These are phyloP conservation scores for Passiflora organensis DNA, from an alignment of 345 rosid genomes.

Conservation along the genomic window DNA sequence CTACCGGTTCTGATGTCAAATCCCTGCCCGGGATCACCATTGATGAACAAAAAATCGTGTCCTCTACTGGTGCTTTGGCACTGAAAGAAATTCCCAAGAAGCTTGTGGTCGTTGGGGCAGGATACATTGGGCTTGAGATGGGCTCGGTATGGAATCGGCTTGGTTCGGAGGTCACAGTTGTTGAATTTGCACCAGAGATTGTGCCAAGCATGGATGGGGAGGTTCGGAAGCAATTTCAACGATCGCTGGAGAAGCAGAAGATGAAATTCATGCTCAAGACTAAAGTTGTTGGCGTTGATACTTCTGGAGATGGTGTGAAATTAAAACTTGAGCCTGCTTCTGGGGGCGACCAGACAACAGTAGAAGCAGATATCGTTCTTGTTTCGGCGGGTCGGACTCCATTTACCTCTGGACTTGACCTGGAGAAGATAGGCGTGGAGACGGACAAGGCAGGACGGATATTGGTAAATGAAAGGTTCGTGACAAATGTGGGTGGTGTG, in stretches of 20 bases:
- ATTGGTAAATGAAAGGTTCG: conserved; percentile 72
- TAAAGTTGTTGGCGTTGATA: conserved; percentile 86
- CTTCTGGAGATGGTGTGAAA: conserved; percentile 69
- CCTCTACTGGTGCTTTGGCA: conserved; percentile 92
- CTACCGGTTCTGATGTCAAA: conserved; percentile 96
- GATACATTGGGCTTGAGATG: conserved; percentile 98
- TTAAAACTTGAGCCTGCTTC: conserved; percentile 82
- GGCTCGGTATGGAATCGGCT: conserved; percentile 95
- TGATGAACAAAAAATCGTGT: conserved; percentile 87
- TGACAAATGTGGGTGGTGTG: conserved; percentile 76
- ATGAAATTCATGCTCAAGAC: conserved; percentile 99
- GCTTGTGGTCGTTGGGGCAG: conserved; percentile 97
- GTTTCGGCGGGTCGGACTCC: conserved; percentile 95
- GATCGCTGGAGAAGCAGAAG: conserved; percentile 87
- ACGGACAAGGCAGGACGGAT: conserved; percentile 82
- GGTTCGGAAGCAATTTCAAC: conserved; percentile 92
- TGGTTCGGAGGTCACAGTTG: conserved; percentile 96
- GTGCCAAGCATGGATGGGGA: conserved; percentile 98
- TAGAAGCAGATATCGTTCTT: conserved; percentile 94
- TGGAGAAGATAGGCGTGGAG: conserved; percentile 88
- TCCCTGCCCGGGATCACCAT: conserved; percentile 91
- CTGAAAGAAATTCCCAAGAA: conserved; percentile 79
- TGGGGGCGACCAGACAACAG: conserved; percentile 76
- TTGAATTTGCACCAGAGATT: conserved; percentile 89
- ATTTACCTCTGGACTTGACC: conserved; percentile 83